phyloP scores from a whole-genome alignment of 116 monocot genomes.

The Papilionanthe hybrid region DNA sequence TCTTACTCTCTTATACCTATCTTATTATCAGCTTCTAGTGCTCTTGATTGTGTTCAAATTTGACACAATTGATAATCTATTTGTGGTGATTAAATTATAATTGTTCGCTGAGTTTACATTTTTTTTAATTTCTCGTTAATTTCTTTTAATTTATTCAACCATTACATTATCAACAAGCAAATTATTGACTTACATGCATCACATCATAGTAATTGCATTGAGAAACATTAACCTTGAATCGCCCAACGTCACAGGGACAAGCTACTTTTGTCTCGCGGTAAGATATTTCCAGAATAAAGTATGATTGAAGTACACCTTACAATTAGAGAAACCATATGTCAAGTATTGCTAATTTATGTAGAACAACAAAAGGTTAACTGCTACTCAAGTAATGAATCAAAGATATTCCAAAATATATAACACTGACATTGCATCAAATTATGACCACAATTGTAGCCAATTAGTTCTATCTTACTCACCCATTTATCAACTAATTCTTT shows the following conservation, averaged over 20 bases:
- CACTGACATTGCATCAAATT: neutral
- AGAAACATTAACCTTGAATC: neutral
- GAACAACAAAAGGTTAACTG: neutral
- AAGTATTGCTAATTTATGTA: neutral
- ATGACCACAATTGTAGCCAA: neutral
- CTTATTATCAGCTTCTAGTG: neutral
- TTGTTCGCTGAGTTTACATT: neutral
- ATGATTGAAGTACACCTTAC: neutral
- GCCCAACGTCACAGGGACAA: neutral
- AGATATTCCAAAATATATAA: neutral
- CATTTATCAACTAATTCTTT: conserved; percentile 98
- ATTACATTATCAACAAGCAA: neutral
- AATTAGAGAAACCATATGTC: neutral
- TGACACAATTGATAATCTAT: neutral
- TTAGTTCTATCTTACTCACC: conserved; percentile 30
- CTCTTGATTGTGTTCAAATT: neutral
- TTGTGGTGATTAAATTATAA: neutral
- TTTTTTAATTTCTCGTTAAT: neutral
- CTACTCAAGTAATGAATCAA: neutral
- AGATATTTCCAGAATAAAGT: neutral
- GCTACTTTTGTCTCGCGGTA: neutral
- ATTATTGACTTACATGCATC: neutral
- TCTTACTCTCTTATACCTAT: neutral
- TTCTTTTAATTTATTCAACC: neutral
- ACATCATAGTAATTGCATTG: neutral